Percentiles rank a stretch among this genome's conserved stretches.
Conservation (phyloP, 495 filamentous ascomycete species). For the Immersiella caudata region DNA sequence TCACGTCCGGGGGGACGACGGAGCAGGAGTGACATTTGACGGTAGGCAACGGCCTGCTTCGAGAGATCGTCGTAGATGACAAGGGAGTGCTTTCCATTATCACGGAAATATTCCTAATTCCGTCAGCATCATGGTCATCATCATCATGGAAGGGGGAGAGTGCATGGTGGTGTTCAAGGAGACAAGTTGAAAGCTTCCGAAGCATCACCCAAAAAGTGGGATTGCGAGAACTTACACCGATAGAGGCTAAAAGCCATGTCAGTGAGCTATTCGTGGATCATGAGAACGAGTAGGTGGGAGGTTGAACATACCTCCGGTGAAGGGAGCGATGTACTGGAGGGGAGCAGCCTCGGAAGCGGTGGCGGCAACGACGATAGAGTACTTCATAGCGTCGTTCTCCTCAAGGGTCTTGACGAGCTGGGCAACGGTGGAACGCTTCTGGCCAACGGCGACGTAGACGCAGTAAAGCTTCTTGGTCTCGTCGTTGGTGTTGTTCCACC, state of each 20-base stretch:
- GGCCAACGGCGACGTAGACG: constrained; percentile 97
- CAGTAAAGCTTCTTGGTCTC: constrained; percentile 99
- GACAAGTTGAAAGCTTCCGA: no score
- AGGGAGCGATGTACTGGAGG: constrained; percentile 93
- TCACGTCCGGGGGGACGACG: constrained; percentile 99
- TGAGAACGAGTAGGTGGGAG: not conserved
- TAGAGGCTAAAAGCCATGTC: not conserved
- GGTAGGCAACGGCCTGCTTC: constrained; percentile 99
- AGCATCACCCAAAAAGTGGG: no score
- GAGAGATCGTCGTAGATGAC: constrained; percentile 96
- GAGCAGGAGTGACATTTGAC: constrained; percentile 99
- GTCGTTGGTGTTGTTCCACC: constrained; percentile 88
- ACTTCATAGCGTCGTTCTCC: constrained; percentile 99
- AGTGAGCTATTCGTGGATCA: not conserved
- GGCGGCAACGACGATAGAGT: constrained; percentile 91
- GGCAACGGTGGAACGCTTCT: constrained; percentile 99
- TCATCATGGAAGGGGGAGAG: not conserved
- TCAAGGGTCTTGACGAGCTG: constrained; percentile 99
- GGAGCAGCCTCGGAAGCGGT: constrained; percentile 97
- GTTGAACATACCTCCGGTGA: constrained; percentile 57
- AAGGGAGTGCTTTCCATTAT: constrained; percentile 89
- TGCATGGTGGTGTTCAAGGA: no score
- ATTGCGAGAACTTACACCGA: not conserved
- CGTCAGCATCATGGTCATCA: constrained; percentile 42
- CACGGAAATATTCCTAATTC: constrained; percentile 75